Conservation (phyloP, 2,329 filamentous ascomycete genomes). For the Fusarium longipes region DNA sequence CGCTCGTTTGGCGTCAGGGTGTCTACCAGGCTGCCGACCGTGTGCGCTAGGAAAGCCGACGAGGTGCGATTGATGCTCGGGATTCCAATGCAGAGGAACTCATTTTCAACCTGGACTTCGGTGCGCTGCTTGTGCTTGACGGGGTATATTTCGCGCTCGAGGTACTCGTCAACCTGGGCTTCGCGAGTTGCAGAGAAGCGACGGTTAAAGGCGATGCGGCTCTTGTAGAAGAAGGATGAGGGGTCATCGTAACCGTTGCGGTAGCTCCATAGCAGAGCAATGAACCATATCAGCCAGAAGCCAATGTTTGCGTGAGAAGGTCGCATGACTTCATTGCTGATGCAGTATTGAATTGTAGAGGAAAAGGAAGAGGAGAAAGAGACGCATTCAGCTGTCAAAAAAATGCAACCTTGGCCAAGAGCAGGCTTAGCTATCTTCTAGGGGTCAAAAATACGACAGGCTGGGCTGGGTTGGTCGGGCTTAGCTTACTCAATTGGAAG, state of each 20-base stretch:
- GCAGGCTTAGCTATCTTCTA: neutral
- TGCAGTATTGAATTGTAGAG: neutral
- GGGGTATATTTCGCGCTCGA: slow-evolving; percentile 38
- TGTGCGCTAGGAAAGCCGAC: slow-evolving; percentile 46
- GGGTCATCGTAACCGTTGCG: slow-evolving; percentile 51
- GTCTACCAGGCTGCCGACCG: slow-evolving; percentile 50
- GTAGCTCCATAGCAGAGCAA: slow-evolving; percentile 45
- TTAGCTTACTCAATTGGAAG: too few species aligned
- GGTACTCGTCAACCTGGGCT: slow-evolving; percentile 41
- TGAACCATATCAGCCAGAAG: slow-evolving; percentile 49
- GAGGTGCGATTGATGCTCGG: slow-evolving; percentile 50
- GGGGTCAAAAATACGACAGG: neutral
- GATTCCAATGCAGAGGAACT: slow-evolving; percentile 50
- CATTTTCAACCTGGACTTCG: slow-evolving; percentile 11
- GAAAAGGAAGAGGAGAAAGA: neutral
- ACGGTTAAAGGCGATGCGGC: slow-evolving; percentile 43
- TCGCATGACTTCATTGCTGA: slow-evolving; percentile 43
- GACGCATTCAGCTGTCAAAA: slow-evolving; percentile 1
- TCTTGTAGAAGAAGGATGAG: slow-evolving; percentile 51
- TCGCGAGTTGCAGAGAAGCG: slow-evolving; percentile 45
- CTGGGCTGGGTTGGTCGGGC: neutral
- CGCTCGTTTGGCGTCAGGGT: slow-evolving; percentile 48
- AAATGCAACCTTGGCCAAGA: neutral
- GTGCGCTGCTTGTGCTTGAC: slow-evolving; percentile 20
- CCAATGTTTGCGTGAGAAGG: slow-evolving; percentile 47